Base-by-base conservation (phyloP, 1,284 basidiomycete genomes). In the Chalciporus sp. region DNA sequence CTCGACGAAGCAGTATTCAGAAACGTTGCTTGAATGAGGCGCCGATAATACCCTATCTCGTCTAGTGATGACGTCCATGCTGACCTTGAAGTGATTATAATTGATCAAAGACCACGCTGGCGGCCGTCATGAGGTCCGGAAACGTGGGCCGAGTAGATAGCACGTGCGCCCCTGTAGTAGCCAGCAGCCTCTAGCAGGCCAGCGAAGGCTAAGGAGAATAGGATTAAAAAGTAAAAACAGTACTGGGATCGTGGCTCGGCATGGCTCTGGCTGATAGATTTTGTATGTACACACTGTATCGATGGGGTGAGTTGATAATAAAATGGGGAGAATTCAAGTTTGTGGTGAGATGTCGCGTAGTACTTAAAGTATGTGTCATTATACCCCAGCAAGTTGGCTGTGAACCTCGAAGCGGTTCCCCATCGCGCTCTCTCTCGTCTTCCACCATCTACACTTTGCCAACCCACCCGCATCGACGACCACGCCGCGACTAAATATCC, bases 101-200 rank as follows among this genome's bases (percentile, higher is more conserved):
- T n/a, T n/a, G n/a, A n/a, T n/a, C n/a, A n/a, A n/a, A n/a, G n/a
- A n/a, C n/a, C n/a, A n/a, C n/a, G n/a, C 29, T 31, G 29, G 29
- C 29, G 10, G 29, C 29, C 29, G 29, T 31, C 12, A 23, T 23
- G 23, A 23, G 23, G 23, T 3, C 23, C 23, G 23, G 23, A 23
- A 29, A 29, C 28, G 28, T 29, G 28, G 28, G 28, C 28, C 28
- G 49, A 19, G 31, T 11, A 12, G 31, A 33, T 16, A 43, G 50
- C 62, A 66, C 62, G 64, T 61, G 58, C 59, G 42, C 14, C 50
- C 28, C 28, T 9, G 8, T 9, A 29, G 4, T 11, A 29, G 28
- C 28, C 28, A 29, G 28, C 28, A 29, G 11, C 11, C 28, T 11
- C 8, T 28, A 28, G n/a, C n/a, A n/a, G n/a, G n/a, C n/a, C n/a